Conservation (phyloP, 2,329 filamentous ascomycete genomes). For the Knufia fluminis region DNA sequence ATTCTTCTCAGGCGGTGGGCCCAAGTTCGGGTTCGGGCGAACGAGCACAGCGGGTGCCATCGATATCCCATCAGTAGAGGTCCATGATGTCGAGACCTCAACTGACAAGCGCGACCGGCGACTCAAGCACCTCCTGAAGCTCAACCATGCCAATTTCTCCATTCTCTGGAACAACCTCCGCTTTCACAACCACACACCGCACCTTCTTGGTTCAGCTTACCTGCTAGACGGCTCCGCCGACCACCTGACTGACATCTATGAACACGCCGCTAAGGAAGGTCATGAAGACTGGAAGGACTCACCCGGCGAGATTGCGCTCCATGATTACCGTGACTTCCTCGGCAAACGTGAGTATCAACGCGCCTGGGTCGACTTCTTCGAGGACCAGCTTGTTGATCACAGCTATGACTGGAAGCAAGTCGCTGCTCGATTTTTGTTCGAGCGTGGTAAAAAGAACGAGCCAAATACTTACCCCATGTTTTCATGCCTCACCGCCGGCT, state of each 20-base stretch:
- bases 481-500: conserved; percentile 67
- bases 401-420: conserved; percentile 79
- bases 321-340: conserved; percentile 80
- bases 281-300: conserved; percentile 76
- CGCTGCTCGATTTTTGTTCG: conserved; percentile 65
- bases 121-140: conserved; percentile 80
- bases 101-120: conserved; percentile 71
- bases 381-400: conserved; percentile 71
- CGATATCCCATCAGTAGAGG: conserved; percentile 56
- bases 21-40: conserved; percentile 15
- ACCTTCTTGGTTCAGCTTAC: conserved; percentile 75
- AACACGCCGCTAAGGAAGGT: conserved; percentile 50
- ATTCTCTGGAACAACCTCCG: conserved; percentile 66
- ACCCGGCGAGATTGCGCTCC: conserved; percentile 69
- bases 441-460: conserved; percentile 37
- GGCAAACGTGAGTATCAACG: conserved; percentile 76
- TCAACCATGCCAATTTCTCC: conserved; percentile 84
- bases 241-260: conserved; percentile 73
- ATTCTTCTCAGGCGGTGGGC: conserved; percentile 14
- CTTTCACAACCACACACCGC: conserved; percentile 76
- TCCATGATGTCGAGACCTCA: conserved; percentile 70
- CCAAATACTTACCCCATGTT: conserved; percentile 51
- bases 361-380: conserved; percentile 89
- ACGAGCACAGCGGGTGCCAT: conserved; percentile 18
- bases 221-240: conserved; percentile 65